phyloP scores from a whole-genome alignment of 345 rosid species.

The Punica granatum region DNA sequence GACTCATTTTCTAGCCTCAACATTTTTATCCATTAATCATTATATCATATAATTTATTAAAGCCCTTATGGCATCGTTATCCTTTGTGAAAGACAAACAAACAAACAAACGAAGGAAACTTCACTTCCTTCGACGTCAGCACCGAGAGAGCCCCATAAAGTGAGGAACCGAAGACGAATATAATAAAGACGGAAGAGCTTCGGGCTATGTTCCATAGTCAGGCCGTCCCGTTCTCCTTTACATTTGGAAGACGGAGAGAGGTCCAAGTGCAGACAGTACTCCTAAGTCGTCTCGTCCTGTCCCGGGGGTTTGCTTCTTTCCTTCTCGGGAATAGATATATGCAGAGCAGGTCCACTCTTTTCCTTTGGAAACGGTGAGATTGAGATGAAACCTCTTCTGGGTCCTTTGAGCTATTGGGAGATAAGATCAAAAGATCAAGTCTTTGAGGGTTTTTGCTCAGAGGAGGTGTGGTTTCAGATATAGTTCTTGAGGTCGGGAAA shows the following conservation, averaged over 20 bases:
- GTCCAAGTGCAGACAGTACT: background rate
- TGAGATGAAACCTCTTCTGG: background rate
- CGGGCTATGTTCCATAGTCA: background rate
- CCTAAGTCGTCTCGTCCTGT: background rate
- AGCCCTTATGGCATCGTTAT: background rate
- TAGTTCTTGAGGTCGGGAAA: background rate
- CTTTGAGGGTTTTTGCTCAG: background rate
- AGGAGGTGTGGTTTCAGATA: background rate
- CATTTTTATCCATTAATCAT: slow-evolving; percentile 4
- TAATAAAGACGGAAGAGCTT: background rate
- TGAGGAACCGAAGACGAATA: background rate
- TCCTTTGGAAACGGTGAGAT: background rate
- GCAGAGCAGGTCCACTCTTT: background rate
- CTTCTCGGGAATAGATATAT: background rate
- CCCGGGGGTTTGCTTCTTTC: background rate
- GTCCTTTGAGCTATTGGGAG: background rate
- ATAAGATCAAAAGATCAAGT: background rate
- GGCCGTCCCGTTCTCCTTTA: background rate
- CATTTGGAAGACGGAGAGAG: slow-evolving; percentile 2
- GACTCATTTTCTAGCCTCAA: background rate
- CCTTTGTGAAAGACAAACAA: background rate
- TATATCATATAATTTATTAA: too few species aligned
- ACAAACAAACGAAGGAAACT: background rate
- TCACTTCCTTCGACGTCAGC: background rate
- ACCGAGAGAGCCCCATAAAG: background rate